These are phyloP conservation scores for Porodaedalea pini DNA, from an alignment of 1,284 basidiomycete genomes.

Conservation along the genomic window DNA sequence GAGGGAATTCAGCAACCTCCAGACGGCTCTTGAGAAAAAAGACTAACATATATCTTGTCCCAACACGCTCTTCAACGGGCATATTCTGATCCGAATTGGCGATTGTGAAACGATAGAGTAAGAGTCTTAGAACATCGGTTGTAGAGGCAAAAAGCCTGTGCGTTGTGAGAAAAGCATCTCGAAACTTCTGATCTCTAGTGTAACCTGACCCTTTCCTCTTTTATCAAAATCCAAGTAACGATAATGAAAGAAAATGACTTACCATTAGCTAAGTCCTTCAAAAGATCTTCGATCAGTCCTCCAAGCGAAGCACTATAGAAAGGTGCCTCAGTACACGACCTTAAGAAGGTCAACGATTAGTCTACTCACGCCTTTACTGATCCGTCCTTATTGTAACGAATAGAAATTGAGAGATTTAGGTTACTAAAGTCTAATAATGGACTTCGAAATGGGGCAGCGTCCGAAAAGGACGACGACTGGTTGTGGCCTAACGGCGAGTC, in stretches of 20 bases:
- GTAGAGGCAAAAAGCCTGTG: slow-evolving; percentile 18
- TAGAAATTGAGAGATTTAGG: background rate
- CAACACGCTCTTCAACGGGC: slow-evolving; percentile 7
- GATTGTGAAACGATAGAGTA: slow-evolving; percentile 12
- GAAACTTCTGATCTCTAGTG: slow-evolving; percentile 26
- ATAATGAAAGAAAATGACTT: too few relatives aligned
- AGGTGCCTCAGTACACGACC: slow-evolving; percentile 26
- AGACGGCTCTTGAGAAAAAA: background rate
- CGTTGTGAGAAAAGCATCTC: slow-evolving; percentile 31
- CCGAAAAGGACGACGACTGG: background rate
- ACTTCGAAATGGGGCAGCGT: background rate
- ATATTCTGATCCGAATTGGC: slow-evolving; percentile 10
- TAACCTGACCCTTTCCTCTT: background rate
- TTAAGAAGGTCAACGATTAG: slow-evolving; percentile 24
- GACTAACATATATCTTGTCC: slow-evolving; percentile 13
- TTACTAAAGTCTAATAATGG: slow-evolving; percentile 4
- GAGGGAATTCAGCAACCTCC: background rate
- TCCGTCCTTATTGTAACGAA: slow-evolving; percentile 5
- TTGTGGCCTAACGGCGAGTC: background rate
- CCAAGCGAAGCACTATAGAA: slow-evolving; percentile 40
- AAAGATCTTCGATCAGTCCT: slow-evolving; percentile 38
- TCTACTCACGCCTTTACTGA: background rate
- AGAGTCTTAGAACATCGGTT: slow-evolving; percentile 15
- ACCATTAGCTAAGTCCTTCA: slow-evolving; percentile 32
- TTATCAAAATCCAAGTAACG: background rate